A percentile compares a stretch with the other conserved stretches of the same genome.
phyloP scores from a whole-genome alignment of 148 eudicot genomes.

The Agrostemma githago region DNA sequence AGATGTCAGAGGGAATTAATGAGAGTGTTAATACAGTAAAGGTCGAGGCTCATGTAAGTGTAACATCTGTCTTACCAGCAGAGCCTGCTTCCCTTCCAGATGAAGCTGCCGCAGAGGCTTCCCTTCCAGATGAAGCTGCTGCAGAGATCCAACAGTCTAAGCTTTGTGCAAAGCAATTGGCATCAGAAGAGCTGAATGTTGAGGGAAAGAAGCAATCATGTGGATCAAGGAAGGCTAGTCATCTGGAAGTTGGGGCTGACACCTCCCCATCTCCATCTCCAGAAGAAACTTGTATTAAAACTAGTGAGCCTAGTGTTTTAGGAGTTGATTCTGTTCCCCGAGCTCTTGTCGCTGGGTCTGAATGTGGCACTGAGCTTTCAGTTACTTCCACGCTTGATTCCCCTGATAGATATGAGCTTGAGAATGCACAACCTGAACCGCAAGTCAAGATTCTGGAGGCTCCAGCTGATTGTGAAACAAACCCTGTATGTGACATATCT shows the following conservation, averaged over 20 bases:
- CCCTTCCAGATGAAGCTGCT: constrained; percentile 27
- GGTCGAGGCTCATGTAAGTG: constrained; percentile 25
- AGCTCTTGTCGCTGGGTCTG: constrained; percentile 52
- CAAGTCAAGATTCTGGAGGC: constrained; percentile 30
- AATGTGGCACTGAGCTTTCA: constrained; percentile 91
- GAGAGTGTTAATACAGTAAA: constrained; percentile 17
- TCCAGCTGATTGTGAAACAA: constrained; percentile 27
- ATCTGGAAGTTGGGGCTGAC: constrained; percentile 32
- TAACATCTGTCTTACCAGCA: constrained; percentile 14
- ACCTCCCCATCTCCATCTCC: constrained; percentile 30
- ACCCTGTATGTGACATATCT: constrained; percentile 25
- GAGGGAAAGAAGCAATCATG: constrained; percentile 48
- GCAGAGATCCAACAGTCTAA: constrained; percentile 41
- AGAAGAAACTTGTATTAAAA: constrained; percentile 29
- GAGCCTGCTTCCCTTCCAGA: constrained; percentile 26
- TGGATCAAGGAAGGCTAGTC: constrained; percentile 53
- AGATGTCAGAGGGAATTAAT: constrained; percentile 19
- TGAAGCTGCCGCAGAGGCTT: constrained; percentile 30
- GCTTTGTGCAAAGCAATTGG: constrained; percentile 35
- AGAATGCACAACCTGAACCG: constrained; percentile 33
- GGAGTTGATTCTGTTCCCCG: constrained; percentile 32
- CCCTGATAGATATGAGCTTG: constrained; percentile 58
- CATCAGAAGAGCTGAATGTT: constrained; percentile 49
- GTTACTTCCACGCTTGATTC: constrained; percentile 88
- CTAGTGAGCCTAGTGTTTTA: constrained; percentile 27